Base-by-base conservation (phyloP, 106 monocot genomes). In the Chionographis japonica region DNA sequence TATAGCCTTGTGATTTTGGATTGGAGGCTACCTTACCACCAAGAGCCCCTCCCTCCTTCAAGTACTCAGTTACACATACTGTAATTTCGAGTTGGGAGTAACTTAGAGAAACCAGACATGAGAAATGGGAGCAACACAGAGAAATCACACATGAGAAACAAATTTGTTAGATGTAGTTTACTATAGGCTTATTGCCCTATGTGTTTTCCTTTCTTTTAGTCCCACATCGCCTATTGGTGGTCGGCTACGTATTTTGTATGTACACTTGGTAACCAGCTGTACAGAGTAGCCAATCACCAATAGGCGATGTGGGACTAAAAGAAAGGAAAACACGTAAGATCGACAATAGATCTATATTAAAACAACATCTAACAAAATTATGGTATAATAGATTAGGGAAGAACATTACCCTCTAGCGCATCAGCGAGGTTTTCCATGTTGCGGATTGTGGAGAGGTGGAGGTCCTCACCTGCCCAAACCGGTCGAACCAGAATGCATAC, bases 401-500 rank as follows among this genome's bases (percentile, higher is more conserved):
- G 27, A 27, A 27, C 27, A 27, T n/a, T 67, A 88, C 88, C 88
- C 36, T 84, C 81, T 8, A 84, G 17, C 3, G 88, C 81, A 57
- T 68, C 66, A 0, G 78, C 81, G 20, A 88, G 78, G 20, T 88
- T 88, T 18, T 81, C 78, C 75, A 88, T 78, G 67, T 88, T 88
- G 6, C 63, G 37, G 8, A 54, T 62, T 20, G 81, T 43, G 73
- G 84, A 78, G 6, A 54, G 52, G 56, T 84, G 84, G 12, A 88
- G 81, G 4, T 88, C 88, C 12, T 60, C 72, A 2, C 84, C 88
- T 4, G 88, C 78, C 88, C 88, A 88, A 12, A 84, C 84, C 0
- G 84, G 88, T 62, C 52, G 59, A 13, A 84, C 38, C 0, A 84
- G 57, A 14, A 84, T 38, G 73, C 75, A 65, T 2, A 84, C 74